phyloP scores from a whole-genome alignment of 2,329 filamentous ascomycete species.

The Graphilbum sp. region DNA sequence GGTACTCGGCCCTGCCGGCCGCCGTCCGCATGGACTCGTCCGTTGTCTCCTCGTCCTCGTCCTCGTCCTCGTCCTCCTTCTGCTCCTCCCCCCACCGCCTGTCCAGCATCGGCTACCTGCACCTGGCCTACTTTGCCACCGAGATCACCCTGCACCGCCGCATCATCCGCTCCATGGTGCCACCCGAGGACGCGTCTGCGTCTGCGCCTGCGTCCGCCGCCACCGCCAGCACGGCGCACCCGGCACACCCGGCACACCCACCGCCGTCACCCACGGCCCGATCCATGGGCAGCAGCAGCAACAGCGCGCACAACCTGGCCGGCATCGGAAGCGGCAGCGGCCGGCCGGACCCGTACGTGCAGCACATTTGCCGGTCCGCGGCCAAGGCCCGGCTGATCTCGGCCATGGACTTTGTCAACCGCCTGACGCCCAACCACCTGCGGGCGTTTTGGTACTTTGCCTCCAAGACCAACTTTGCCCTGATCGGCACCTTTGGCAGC shows the following conservation, averaged over 20 bases:
- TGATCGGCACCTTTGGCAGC: conserved; percentile 87
- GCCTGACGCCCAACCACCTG: conserved; percentile 70
- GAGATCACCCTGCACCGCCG: conserved; percentile 87
- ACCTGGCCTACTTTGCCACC: conserved; percentile 83
- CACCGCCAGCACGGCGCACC: conserved; percentile 14
- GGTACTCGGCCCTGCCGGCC: conserved; percentile 55
- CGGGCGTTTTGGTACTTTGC: conserved; percentile 89
- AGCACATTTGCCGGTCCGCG: conserved; percentile 83
- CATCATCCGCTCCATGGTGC: conserved; percentile 66
- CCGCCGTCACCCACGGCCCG: too few species aligned
- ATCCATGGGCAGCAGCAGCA: too few species aligned
- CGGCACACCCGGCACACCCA: conserved; percentile 5
- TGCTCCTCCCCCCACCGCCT: conserved; percentile 27
- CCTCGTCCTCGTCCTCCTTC: conserved; percentile 19
- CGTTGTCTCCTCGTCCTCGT: too few species aligned
- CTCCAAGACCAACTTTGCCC: conserved; percentile 77
- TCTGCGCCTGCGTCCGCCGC: too few species aligned
- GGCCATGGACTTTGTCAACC: conserved; percentile 94
- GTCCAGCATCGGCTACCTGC: conserved; percentile 58
- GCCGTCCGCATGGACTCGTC: conserved; percentile 49
- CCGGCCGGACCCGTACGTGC: conserved; percentile 59
- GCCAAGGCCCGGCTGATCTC: conserved; percentile 90
- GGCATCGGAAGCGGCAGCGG: conserved; percentile 6
- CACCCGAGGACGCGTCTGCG: conserved; percentile 23
- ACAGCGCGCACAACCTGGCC: conserved; percentile 6